phyloP scores from a whole-genome alignment of 2,329 filamentous ascomycete genomes.

The Paracoccidioides lutzii region DNA sequence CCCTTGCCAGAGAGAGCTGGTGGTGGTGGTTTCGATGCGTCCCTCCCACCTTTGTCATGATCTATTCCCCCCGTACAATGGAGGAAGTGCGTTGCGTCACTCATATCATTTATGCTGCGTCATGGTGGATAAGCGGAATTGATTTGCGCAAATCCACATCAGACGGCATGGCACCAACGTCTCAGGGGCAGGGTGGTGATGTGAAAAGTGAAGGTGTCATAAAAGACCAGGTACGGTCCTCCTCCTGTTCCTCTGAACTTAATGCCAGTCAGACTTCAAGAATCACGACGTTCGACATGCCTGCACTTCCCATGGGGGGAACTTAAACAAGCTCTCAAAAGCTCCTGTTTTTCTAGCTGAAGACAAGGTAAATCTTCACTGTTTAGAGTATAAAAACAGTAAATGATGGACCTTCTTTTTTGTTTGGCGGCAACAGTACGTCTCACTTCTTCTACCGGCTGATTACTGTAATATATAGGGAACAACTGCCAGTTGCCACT shows the following conservation, averaged over 20 bases:
- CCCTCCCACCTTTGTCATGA: conserved; percentile 62
- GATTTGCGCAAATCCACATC: conserved; percentile 6
- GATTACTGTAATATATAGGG: too few relatives aligned
- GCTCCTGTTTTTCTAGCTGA: not conserved
- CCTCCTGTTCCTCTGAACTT: conserved; percentile 1
- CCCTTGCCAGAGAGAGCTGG: conserved; percentile 42
- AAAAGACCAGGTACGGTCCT: conserved; percentile 4
- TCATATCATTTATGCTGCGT: conserved; percentile 58
- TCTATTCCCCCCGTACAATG: conserved; percentile 64
- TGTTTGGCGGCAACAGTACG: too few relatives aligned
- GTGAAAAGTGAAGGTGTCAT: not conserved
- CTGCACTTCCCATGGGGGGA: conserved; percentile 4
- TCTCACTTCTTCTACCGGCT: too few relatives aligned
- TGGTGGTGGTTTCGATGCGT: conserved; percentile 56
- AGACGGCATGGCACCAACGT: not conserved
- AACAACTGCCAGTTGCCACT: not conserved
- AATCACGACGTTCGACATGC: conserved; percentile 2
- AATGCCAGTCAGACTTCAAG: not conserved
- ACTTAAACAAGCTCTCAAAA: not conserved
- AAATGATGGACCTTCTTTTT: too few relatives aligned
- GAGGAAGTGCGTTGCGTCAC: conserved; percentile 55
- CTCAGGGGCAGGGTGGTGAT: not conserved
- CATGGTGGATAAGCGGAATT: conserved; percentile 43
- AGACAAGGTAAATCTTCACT: too few relatives aligned
- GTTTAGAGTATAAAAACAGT: too few relatives aligned